A percentile compares a stretch with the other conserved stretches of the same genome.
phyloP scores from a whole-genome alignment of 2,329 filamentous ascomycete genomes.

The Sarocladium oryzae region DNA sequence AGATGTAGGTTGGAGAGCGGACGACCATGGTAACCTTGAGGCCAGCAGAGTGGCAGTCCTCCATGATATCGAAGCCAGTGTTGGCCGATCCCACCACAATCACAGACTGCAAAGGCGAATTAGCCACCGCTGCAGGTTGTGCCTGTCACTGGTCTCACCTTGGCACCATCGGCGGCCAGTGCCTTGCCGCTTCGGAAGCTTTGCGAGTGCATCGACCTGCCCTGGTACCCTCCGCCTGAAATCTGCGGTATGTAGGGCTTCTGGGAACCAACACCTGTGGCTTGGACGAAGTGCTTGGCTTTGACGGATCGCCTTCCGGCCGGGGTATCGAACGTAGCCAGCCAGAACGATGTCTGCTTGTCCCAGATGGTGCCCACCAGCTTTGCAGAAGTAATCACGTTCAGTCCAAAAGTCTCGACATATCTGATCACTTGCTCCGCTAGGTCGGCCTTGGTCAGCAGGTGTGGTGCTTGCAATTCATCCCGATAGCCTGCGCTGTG shows the following conservation, averaged over 20 bases:
- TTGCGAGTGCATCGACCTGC: slow-evolving; percentile 20
- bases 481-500: slow-evolving; percentile 13
- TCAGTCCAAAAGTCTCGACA: slow-evolving; percentile 24
- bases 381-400: slow-evolving; percentile 22
- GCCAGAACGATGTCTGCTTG: slow-evolving; percentile 18
- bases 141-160: slow-evolving; percentile 12
- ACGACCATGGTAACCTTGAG: slow-evolving; percentile 28
- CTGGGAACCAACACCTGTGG: slow-evolving; percentile 19
- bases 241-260: slow-evolving; percentile 19
- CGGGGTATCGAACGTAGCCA: slow-evolving; percentile 15
- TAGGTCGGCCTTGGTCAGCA: slow-evolving; percentile 19
- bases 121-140: too few species aligned
- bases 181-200: slow-evolving; percentile 16
- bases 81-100: slow-evolving; percentile 33
- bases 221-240: slow-evolving; percentile 13
- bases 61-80: slow-evolving; percentile 33
- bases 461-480: slow-evolving; percentile 12
- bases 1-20: slow-evolving; percentile 28
- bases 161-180: slow-evolving; percentile 16
- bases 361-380: slow-evolving; percentile 21
- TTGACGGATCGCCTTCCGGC: slow-evolving; percentile 6
- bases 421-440: slow-evolving; percentile 20
- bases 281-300: slow-evolving; percentile 20
- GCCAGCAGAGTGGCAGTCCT: slow-evolving; percentile 24
- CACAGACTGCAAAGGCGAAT: slow-evolving; percentile 16